Evolutionary conservation across 2,329 filamentous ascomycete genomes (phyloP).

Genomic region (Ascochyta koolunga): DNA sequence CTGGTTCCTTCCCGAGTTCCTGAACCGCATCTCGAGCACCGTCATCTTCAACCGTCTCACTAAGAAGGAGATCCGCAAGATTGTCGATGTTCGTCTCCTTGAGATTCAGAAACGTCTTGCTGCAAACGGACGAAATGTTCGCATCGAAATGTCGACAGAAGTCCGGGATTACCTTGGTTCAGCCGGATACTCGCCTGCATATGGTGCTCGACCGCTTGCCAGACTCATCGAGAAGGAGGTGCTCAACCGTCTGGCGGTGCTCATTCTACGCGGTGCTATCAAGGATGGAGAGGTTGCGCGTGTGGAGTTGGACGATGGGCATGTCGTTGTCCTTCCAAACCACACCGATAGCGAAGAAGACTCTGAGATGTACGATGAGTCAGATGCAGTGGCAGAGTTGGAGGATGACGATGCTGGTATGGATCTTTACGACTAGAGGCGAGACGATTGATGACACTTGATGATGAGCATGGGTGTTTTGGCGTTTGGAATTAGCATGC

Average conservation of each 20-base stretch:
- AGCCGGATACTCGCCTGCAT: conserved; percentile 92
- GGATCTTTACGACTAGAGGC: conserved; percentile 69
- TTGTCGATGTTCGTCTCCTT: conserved; percentile 84
- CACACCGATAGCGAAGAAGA: conserved; percentile 75
- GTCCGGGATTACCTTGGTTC: conserved; percentile 93
- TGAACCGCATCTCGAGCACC: conserved; percentile 94
- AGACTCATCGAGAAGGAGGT: conserved; percentile 97
- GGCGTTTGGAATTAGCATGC: conserved; percentile 2
- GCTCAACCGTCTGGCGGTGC: conserved; percentile 87
- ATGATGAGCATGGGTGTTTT: conserved; percentile 20
- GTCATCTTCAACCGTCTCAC: conserved; percentile 99
- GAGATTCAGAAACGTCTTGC: conserved; percentile 94
- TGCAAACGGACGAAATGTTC: conserved; percentile 82
- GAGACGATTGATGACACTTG: background rate
- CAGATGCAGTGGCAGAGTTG: conserved; percentile 74
- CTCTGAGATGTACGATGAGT: conserved; percentile 75
- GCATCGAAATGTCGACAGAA: conserved; percentile 79
- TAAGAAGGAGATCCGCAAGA: conserved; percentile 86
- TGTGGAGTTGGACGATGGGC: conserved; percentile 79
- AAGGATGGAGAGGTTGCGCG: conserved; percentile 82
- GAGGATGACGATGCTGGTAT: conserved; percentile 60
- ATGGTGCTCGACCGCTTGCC: conserved; percentile 86
- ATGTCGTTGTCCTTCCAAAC: conserved; percentile 82
- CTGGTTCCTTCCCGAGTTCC: conserved; percentile 98
- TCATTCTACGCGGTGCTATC: conserved; percentile 85